Evolutionary conservation across 2,329 filamentous ascomycete species (phyloP).

Genomic region (Chaetomium globosum): DNA sequence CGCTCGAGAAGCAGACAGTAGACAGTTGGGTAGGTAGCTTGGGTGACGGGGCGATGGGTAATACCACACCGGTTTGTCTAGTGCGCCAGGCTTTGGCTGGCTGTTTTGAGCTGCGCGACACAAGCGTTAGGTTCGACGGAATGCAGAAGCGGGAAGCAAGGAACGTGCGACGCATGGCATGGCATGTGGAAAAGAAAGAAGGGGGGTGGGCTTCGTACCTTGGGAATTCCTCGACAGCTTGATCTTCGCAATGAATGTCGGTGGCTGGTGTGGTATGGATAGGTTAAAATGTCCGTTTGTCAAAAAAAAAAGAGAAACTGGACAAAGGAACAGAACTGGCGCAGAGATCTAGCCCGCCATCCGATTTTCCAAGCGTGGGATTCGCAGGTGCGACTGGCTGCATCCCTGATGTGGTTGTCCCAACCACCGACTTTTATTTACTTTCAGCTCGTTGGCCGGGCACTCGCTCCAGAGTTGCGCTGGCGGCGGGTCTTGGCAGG

Average conservation of each 20-base stretch:
- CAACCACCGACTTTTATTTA: conserved; percentile 40
- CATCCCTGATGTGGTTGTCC: conserved; percentile 33
- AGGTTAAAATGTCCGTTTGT: neutral
- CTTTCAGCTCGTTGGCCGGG: conserved; percentile 36
- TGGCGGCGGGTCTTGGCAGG: conserved; percentile 24
- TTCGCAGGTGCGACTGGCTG: conserved; percentile 13
- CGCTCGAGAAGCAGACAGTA: conserved; percentile 6
- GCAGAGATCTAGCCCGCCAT: conserved; percentile 24
- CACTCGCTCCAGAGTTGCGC: conserved; percentile 25
- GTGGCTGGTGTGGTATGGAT: conserved; percentile 27
- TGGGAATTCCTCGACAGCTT: conserved; percentile 1
- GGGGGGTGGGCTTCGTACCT: conserved; percentile 14
- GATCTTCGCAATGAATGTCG: conserved; percentile 23
- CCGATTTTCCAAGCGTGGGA: conserved; percentile 17
- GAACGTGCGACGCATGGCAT: conserved; percentile 8
- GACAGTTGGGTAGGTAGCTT: conserved; percentile 2
- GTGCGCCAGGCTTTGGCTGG: conserved; percentile 9
- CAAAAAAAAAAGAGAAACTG: neutral
- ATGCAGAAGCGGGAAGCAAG: conserved; percentile 19
- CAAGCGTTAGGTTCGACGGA: conserved; percentile 18
- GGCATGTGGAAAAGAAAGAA: conserved; percentile 5
- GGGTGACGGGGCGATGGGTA: conserved; percentile 8
- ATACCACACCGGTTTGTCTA: conserved; percentile 21
- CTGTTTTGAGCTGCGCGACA: conserved; percentile 19
- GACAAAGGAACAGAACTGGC: neutral